phyloP scores from a whole-genome alignment of 1,139 yeast species.

The Nakaseomyces kungkrabaensis region DNA sequence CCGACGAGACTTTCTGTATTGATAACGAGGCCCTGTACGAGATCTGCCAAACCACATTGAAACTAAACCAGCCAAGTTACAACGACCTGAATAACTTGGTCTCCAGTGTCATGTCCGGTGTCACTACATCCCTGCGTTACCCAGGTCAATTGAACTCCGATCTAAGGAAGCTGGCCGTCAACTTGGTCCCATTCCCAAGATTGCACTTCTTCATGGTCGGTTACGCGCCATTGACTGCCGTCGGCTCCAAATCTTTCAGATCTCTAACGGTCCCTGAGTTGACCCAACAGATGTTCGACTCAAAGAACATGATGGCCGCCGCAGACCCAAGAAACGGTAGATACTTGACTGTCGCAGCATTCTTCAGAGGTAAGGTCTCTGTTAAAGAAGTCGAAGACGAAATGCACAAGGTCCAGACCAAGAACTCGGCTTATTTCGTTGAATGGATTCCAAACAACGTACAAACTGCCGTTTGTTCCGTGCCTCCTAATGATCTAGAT shows the following conservation, averaged over 20 bases:
- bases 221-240: slow-evolving; percentile 80
- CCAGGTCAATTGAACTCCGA: slow-evolving; percentile 93
- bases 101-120: slow-evolving; percentile 89
- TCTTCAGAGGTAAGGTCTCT: slow-evolving; percentile 87
- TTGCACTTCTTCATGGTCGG: slow-evolving; percentile 93
- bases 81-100: slow-evolving; percentile 71
- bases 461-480: slow-evolving; percentile 86
- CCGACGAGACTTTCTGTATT: slow-evolving; percentile 89
- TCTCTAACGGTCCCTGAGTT: slow-evolving; percentile 81
- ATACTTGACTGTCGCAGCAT: slow-evolving; percentile 88
- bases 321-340: slow-evolving; percentile 86
- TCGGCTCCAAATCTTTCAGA: slow-evolving; percentile 72
- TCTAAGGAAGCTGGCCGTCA: slow-evolving; percentile 82
- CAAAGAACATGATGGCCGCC: slow-evolving; percentile 93
- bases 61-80: slow-evolving; percentile 69
- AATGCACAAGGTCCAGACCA: slow-evolving; percentile 75
- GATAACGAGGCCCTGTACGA: slow-evolving; percentile 89
- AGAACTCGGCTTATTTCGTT: slow-evolving; percentile 73
- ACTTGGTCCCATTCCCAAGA: slow-evolving; percentile 90
- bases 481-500: slow-evolving; percentile 76
- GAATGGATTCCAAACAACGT: slow-evolving; percentile 98
- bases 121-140: slow-evolving; percentile 74
- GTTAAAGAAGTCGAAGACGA: slow-evolving; percentile 91
- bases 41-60: slow-evolving; percentile 77
- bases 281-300: slow-evolving; percentile 87